Evolutionary conservation across 805 yeast genomes (phyloP).

Genomic region (Yarrowia yakushimensis): DNA sequence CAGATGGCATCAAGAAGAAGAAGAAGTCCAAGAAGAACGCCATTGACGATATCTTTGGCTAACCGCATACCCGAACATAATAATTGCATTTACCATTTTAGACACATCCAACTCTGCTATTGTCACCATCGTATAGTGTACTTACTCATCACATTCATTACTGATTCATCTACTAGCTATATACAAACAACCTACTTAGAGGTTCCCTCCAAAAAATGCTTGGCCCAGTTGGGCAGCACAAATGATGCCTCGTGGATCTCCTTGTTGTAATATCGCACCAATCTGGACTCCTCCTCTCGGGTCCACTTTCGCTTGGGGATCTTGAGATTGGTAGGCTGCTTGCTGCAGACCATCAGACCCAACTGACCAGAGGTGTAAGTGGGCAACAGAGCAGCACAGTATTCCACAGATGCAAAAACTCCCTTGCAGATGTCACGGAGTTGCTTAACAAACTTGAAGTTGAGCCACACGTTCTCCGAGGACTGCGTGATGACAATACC

Average conservation of each 20-base stretch:
- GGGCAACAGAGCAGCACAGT: conserved; percentile 89
- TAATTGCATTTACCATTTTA: background rate
- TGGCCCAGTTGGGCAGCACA: conserved; percentile 89
- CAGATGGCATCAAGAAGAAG: conserved; percentile 36
- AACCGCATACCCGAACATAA: background rate
- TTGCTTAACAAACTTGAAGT: conserved; percentile 75
- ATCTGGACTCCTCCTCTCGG: conserved; percentile 56
- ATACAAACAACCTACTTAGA: background rate
- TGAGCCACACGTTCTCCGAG: conserved; percentile 85
- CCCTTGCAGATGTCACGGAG: conserved; percentile 76
- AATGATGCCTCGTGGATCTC: conserved; percentile 84
- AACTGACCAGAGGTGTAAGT: conserved; percentile 96
- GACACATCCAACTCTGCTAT: no score
- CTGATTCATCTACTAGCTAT: background rate
- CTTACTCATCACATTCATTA: background rate
- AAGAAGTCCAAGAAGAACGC: conserved; percentile 51
- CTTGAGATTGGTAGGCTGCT: conserved; percentile 58
- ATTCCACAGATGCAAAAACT: conserved; percentile 88
- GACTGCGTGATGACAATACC: conserved; percentile 82
- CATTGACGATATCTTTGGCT: conserved; percentile 76
- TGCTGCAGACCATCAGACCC: conserved; percentile 96
- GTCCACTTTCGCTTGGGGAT: conserved; percentile 65
- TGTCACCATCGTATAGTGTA: no score
- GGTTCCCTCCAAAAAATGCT: conserved; percentile 42
- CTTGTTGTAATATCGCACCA: conserved; percentile 78